Evolutionary conservation across 331 rosid species (phyloP), one percentile per base, ranked within the genome.

Genomic region (Prunus yedoensis): DNA sequence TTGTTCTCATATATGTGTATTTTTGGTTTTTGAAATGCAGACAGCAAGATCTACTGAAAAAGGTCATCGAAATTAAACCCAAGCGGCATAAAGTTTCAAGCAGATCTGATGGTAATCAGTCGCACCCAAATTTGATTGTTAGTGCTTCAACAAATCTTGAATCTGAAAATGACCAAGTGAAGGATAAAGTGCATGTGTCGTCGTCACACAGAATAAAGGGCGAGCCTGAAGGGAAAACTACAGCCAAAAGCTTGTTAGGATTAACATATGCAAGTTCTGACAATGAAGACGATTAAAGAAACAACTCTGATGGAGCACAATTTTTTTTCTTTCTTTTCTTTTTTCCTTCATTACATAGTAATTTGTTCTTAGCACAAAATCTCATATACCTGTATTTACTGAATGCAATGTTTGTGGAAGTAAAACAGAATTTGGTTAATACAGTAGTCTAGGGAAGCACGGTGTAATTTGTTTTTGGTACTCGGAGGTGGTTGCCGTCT

Each of bases 31-130:
- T 75, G 52, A 71, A 59, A 67, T 83, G 78, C 79, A 92, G 99
- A 84, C 99, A 94, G 75, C 99, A 94, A 72, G 97, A 89, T 89
- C 64, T 94, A 70, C 83, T 94, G 75, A 94, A 84, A 74, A 94
- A 93, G 71, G 93, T 94, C 35, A 88, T 94, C 17, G 97, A 92
- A 88, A 86, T 94, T 47, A 94, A 94, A 82, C 99, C 96, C 8
- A 94, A 94, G 77, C 90, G 97, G 10, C 92, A 57, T 2, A 92
- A 92, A 85, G 58, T 84, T 63, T 82, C 89, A 46, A 78, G 80
- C 74, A 76, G 69, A 41, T 66, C 79, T 3, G 70, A 66, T 51
- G 66, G 78, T 66, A 82, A 78, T 65, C 87, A 70, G 67, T 60
- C 89, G 20, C 46, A 53, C 38, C 80, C 70, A 30, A 75, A 77